A percentile compares a stretch with the other conserved stretches of the same genome.
These are phyloP conservation scores for Pelargonium australe DNA, from an alignment of 441 rosid genomes.

Conservation along the genomic window DNA sequence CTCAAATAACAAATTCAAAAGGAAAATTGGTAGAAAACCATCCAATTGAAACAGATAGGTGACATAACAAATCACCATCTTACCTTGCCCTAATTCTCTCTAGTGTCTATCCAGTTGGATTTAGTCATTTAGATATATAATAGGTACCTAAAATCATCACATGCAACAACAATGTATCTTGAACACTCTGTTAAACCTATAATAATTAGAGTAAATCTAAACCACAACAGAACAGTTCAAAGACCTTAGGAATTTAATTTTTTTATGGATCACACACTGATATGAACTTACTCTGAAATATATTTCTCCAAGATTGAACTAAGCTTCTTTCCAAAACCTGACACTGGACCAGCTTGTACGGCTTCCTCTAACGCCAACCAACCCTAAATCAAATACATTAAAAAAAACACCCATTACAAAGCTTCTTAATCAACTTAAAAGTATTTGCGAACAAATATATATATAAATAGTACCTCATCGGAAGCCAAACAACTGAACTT, in stretches of 20 bases:
- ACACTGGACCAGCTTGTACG: conserved; percentile 49
- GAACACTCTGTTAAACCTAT: neutral
- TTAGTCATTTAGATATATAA: neutral
- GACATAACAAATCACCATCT: neutral
- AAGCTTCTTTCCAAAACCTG: conserved; percentile 68
- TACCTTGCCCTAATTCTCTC: neutral
- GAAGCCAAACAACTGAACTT: conserved; percentile 37
- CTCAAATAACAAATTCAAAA: neutral
- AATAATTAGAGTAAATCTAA: neutral
- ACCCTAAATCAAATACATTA: conserved; percentile 29
- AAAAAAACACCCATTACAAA: conserved; percentile 18
- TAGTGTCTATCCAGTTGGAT: neutral
- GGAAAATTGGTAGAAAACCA: neutral
- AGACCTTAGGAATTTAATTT: neutral
- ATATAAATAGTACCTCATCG: conserved; percentile 42
- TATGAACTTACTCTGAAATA: conserved; percentile 57
- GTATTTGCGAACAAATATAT: conserved; percentile 12
- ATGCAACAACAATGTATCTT: too few species aligned
- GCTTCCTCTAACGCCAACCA: conserved; percentile 62
- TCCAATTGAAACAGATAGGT: neutral
- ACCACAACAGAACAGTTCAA: neutral
- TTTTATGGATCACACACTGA: neutral
- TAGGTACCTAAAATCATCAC: neutral
- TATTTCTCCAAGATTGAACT: conserved; percentile 49
- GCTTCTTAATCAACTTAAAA: conserved; percentile 6